Evolutionary conservation across 169 alveolate species (phyloP).

Genomic region (Nephromyces sp.): DNA sequence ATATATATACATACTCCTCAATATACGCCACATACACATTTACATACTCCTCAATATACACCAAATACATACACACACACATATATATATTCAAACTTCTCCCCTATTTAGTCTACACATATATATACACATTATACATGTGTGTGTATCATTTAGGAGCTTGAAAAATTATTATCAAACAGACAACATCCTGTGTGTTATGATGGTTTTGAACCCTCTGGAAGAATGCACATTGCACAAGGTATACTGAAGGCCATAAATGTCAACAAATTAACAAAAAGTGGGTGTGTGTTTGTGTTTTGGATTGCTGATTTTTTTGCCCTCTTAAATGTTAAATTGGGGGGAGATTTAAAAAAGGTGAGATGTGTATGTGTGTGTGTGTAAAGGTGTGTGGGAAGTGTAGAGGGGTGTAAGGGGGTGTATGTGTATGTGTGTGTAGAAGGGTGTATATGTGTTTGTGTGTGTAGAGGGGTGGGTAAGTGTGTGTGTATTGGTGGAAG

Average conservation of each 20-base stretch:
- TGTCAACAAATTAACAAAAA: slow-evolving; percentile 86
- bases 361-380: neutral
- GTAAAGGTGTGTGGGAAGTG: neutral
- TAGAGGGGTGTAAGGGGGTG: neutral
- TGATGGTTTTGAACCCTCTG: slow-evolving; percentile 99
- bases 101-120: slow-evolving; percentile 8
- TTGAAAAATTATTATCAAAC: slow-evolving; percentile 45
- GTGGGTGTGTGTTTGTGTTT: slow-evolving; percentile 92
- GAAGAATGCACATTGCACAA: slow-evolving; percentile 99
- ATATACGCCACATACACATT: neutral
- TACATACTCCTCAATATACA: neutral
- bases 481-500: no score
- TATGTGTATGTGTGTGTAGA: neutral
- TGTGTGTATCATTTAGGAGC: slow-evolving; percentile 47
- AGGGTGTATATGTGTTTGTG: neutral
- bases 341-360: slow-evolving; percentile 89
- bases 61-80: neutral
- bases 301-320: slow-evolving; percentile 99
- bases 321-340: slow-evolving; percentile 95
- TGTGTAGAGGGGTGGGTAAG: no score
- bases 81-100: neutral
- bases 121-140: neutral
- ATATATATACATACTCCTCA: neutral
- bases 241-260: slow-evolving; percentile 81
- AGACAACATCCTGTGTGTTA: slow-evolving; percentile 80